Conservation (phyloP, 306 rosid genomes). For the Chamaecrista fasciculata region DNA sequence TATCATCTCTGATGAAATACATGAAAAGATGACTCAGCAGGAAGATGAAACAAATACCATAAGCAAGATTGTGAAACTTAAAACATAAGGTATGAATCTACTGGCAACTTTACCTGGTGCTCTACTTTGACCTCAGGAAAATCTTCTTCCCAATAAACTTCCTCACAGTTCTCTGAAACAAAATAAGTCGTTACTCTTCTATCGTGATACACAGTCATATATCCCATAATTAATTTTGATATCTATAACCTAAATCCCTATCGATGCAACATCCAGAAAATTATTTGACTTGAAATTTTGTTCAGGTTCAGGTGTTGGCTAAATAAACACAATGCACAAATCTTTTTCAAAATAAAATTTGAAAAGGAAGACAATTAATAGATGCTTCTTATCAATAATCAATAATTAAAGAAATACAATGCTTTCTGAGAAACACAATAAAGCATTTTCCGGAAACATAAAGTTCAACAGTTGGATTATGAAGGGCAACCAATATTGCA, state of each 20-base stretch:
- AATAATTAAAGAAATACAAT: not conserved
- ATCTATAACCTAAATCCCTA: conserved; percentile 5
- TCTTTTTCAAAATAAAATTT: not conserved
- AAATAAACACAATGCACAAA: conserved; percentile 1
- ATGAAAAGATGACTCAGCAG: not conserved
- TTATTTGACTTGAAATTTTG: not conserved
- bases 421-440: no score
- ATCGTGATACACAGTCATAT: conserved; percentile 19
- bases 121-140: conserved; percentile 83
- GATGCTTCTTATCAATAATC: not conserved
- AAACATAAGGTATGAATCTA: not conserved
- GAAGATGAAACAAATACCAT: not conserved
- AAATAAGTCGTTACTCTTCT: conserved; percentile 13
- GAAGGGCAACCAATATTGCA: no score
- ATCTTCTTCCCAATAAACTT: conserved; percentile 61
- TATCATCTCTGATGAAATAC: conserved; percentile 8
- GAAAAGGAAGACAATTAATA: not conserved
- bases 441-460: no score
- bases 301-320: not conserved
- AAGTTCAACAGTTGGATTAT: no score
- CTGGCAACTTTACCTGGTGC: conserved; percentile 64
- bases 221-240: conserved; percentile 25
- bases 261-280: conserved; percentile 17
- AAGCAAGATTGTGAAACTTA: not conserved
- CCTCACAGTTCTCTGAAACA: conserved; percentile 63